phyloP scores from a whole-genome alignment of 1,139 yeast species.

The Geotrichum fermentans region DNA sequence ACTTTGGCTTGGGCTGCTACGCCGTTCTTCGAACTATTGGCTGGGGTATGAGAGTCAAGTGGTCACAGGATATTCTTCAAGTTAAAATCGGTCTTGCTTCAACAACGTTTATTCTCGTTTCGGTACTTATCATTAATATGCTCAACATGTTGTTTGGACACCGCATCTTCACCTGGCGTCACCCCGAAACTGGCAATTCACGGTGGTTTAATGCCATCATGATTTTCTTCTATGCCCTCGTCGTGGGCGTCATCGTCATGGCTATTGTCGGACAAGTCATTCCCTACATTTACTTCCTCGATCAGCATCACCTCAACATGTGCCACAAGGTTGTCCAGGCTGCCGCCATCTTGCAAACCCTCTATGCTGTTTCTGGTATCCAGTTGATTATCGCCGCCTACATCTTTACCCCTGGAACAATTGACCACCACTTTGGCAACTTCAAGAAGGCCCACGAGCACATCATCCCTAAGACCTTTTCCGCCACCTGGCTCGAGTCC shows the following conservation, averaged over 20 bases:
- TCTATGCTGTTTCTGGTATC: conserved; percentile 56
- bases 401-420: conserved; percentile 51
- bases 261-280: conserved; percentile 63
- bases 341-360: conserved; percentile 52
- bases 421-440: conserved; percentile 48
- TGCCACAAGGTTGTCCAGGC: conserved; percentile 57
- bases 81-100: conserved; percentile 56
- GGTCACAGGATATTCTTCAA: conserved; percentile 49
- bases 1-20: conserved; percentile 53
- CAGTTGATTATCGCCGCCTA: conserved; percentile 50
- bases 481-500: conserved; percentile 76
- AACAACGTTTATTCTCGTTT: conserved; percentile 52
- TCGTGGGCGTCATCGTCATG: conserved; percentile 56
- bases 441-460: conserved; percentile 21
- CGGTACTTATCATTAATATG: conserved; percentile 41
- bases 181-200: conserved; percentile 67
- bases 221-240: conserved; percentile 51
- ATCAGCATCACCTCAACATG: conserved; percentile 43
- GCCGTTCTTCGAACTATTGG: conserved; percentile 54
- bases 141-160: conserved; percentile 65
- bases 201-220: conserved; percentile 52
- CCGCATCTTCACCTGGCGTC: conserved; percentile 76
- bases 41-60: conserved; percentile 53
- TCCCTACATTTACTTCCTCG: conserved; percentile 58
- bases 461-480: conserved; percentile 47